Evolutionary conservation across 331 rosid genomes (phyloP).

Genomic region (Rosa hybrid): DNA sequence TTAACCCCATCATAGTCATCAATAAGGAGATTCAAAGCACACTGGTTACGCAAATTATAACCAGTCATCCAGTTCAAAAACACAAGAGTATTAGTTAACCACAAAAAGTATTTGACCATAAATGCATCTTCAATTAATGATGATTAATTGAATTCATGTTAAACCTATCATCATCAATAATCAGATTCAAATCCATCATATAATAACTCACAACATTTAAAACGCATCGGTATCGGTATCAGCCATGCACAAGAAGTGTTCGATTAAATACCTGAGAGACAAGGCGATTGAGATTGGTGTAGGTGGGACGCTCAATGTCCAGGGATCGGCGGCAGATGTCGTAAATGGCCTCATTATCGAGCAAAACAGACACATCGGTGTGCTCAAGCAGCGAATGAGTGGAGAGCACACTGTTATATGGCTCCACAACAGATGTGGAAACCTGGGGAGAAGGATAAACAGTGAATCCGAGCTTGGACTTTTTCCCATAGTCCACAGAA

Average conservation of each 20-base stretch:
- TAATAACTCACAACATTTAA: neutral
- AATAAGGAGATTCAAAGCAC: neutral
- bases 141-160: neutral
- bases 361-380: conserved; percentile 70
- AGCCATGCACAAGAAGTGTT: neutral
- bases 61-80: neutral
- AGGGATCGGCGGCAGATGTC: conserved; percentile 79
- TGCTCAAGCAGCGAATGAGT: conserved; percentile 84
- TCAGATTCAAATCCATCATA: neutral
- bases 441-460: conserved; percentile 87
- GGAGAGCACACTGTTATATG: conserved; percentile 83
- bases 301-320: conserved; percentile 79
- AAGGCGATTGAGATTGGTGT: conserved; percentile 78
- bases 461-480: conserved; percentile 70
- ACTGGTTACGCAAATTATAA: too few species aligned
- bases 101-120: too few species aligned
- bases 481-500: conserved; percentile 77
- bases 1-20: neutral
- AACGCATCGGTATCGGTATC: neutral
- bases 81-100: neutral
- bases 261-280: conserved; percentile 54
- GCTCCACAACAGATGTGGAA: conserved; percentile 77
- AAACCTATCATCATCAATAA: neutral
- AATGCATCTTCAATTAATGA: neutral
- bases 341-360: conserved; percentile 77